Evolutionary conservation across 495 filamentous ascomycete species (phyloP), one percentile per base, ranked within the genome.

Genomic region (Hypoxylon trugodes): DNA sequence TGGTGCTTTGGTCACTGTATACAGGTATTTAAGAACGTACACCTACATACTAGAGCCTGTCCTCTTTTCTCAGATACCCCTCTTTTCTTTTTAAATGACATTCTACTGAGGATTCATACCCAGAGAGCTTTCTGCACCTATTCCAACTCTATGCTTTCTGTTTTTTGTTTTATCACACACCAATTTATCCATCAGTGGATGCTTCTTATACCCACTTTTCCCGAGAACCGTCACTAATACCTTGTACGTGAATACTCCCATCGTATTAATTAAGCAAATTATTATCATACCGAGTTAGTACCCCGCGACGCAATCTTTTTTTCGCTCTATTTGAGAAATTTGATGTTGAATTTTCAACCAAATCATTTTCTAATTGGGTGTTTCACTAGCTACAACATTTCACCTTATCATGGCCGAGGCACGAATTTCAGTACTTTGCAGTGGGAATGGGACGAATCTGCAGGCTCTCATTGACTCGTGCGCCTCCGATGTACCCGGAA

Each of bases 371-470:
- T 18, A 2, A 28, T 64, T 28, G 45, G 3, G 33, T 13, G 47
- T 58, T 46, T 21, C 32, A 40, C 22, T 47, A 66, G n/a, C 30
- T 35, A 37, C 41, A 10, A 53, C 19, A 28, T 49, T n/a, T 24
- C 41, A 9, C 15, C 32, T 35, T 7, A 56, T 25, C 12, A 72
- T 91, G 52, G 51, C 26, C 21, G 66, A 67, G 28, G 66, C 61
- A n/a, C 64, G 66, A 33, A 72, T 72, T 48, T 56, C 68, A 18
- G 61, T 72, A 26, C 66, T 65, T 42, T 65, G 69, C 51, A 59
- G 93, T 88, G 54, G 93, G 90, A 87, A 82, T 63, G 94, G 94
- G 61, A 85, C 90, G 43, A 97, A 97, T 71, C 86, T 98, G 19
- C 92, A 96, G 79, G 92, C 92, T 26, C 82, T 97, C 33, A 95